Percentiles rank a stretch among this genome's conserved stretches.
Evolutionary conservation across 805 yeast genomes (phyloP).

Genomic region (Metschnikowia aberdeeniae): DNA sequence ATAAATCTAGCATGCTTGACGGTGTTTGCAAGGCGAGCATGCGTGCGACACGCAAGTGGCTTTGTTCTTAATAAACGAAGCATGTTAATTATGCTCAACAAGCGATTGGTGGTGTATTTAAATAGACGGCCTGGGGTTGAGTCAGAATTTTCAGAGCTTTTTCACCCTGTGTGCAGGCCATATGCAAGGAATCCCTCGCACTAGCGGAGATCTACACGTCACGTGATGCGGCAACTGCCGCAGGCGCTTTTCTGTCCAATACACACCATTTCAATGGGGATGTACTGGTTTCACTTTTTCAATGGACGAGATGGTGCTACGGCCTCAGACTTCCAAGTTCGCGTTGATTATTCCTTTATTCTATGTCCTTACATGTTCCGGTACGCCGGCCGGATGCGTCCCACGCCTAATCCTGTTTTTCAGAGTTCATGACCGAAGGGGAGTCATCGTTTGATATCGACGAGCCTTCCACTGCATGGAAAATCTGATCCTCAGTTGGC

Average conservation of each 20-base stretch:
- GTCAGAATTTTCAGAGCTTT: slow-evolving; percentile 13
- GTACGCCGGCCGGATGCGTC: neutral
- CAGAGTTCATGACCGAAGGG: slow-evolving; percentile 7
- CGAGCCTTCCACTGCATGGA: slow-evolving; percentile 12
- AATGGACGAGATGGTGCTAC: too few relatives aligned
- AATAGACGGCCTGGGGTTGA: slow-evolving; percentile 2
- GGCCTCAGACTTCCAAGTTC: too few relatives aligned
- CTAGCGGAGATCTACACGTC: slow-evolving; percentile 7
- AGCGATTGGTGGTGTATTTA: neutral
- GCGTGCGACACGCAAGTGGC: slow-evolving; percentile 11
- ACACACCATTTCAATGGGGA: too few relatives aligned
- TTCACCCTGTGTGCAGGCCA: slow-evolving; percentile 6
- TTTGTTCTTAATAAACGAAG: slow-evolving; percentile 16
- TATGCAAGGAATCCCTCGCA: slow-evolving; percentile 7
- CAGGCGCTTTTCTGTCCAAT: too few relatives aligned
- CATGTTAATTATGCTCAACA: slow-evolving; percentile 5
- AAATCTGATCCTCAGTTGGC: slow-evolving; percentile 8
- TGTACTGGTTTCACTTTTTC: too few relatives aligned
- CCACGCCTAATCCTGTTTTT: slow-evolving; percentile 11
- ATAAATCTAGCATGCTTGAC: slow-evolving; percentile 24
- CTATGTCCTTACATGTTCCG: slow-evolving; percentile 1
- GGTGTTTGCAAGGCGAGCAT: slow-evolving; percentile 7
- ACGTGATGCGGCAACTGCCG: neutral
- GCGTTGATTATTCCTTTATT: neutral
- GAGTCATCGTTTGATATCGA: slow-evolving; percentile 7